Base-by-base conservation (phyloP, 345 rosid species). In the Populus davidiana region DNA sequence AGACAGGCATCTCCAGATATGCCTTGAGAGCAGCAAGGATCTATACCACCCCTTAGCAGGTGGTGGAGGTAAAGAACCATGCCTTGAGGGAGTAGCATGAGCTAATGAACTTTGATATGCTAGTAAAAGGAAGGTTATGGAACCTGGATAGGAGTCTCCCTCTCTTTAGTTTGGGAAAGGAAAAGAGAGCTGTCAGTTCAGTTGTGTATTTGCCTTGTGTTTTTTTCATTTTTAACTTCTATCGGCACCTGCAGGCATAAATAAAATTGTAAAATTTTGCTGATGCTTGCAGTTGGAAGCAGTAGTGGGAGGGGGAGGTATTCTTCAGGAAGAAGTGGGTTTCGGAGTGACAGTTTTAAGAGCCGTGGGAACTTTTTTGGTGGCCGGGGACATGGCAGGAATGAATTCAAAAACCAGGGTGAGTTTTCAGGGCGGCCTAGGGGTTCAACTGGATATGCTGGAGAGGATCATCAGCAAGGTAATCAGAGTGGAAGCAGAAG, bases 381-480 rank as follows among this genome's bases (percentile, higher is more conserved):
- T 12, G 86, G 89, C 11, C 77, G 87, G 38, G 90, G 93, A 75
- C 86, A 87, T 74, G 83, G 81, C 50, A 85, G 88, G 72, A 86
- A 79, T 12, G 89, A 87, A 49, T 76, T 81, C 35, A 91, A 86
- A 38, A 88, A 80, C 83, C 82, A 78, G 66, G 83, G 80, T 0
- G 94, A 89, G 68, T 90, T 80, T 79, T 83, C 91, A 4, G 91
- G 87, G 71, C 85, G 94, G 80, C 88, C 91, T 12, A 91, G 82
- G 86, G 84, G 81, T 64, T 72, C 50, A 69, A 33, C 63, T 5
- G 90, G 89, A 23, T 85, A 90, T 29, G 67, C 74, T 72, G 88
- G 87, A 41, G 88, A 81, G 44, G 82, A 70, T 54, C 71, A 82
- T 68, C 91, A 85, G 69, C 86, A 89, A 43, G 86, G 75, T 78